A percentile compares a stretch with the other conserved stretches of the same genome.
These are phyloP conservation scores for Telfairia occidentalis DNA, from an alignment of 331 rosid genomes.

Conservation along the genomic window DNA sequence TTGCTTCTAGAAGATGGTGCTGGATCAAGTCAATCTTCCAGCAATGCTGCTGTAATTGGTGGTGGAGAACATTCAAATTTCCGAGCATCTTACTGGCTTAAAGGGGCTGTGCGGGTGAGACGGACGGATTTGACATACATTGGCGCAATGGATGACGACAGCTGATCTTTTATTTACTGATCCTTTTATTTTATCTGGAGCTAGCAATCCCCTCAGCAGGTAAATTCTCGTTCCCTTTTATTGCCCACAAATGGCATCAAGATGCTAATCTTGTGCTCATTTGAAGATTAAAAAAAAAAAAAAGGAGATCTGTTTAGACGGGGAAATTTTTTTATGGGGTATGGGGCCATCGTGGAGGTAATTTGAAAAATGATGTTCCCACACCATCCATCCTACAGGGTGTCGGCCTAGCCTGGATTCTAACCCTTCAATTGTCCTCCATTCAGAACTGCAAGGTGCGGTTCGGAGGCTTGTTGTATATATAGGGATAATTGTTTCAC, in stretches of 20 bases:
- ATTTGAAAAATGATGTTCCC: slow-evolving; percentile 9
- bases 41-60: slow-evolving; percentile 52
- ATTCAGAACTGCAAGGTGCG: slow-evolving; percentile 28
- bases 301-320: slow-evolving; percentile 30
- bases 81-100: slow-evolving; percentile 86
- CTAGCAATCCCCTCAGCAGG: slow-evolving; percentile 36
- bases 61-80: slow-evolving; percentile 62
- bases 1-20: slow-evolving; percentile 85
- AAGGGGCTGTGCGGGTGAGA: slow-evolving; percentile 84
- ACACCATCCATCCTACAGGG: slow-evolving; percentile 20
- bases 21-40: slow-evolving; percentile 62
- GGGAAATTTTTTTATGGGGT: slow-evolving; percentile 29
- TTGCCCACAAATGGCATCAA: slow-evolving; percentile 34
- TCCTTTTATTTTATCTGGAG: slow-evolving; percentile 32
- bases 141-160: slow-evolving; percentile 84
- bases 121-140: slow-evolving; percentile 84
- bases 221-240: slow-evolving; percentile 14
- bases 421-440: slow-evolving; percentile 50
- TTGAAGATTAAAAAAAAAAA: slow-evolving; percentile 21
- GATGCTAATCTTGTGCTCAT: slow-evolving; percentile 27
- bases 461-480: slow-evolving; percentile 60
- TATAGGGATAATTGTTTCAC: slow-evolving; percentile 58
- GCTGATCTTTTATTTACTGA: slow-evolving; percentile 39
- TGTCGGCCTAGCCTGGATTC: slow-evolving; percentile 41
- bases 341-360: slow-evolving; percentile 4